Evolutionary conservation across 2,329 filamentous ascomycete species (phyloP).

Genomic region (Sporothrix euskadiensis): DNA sequence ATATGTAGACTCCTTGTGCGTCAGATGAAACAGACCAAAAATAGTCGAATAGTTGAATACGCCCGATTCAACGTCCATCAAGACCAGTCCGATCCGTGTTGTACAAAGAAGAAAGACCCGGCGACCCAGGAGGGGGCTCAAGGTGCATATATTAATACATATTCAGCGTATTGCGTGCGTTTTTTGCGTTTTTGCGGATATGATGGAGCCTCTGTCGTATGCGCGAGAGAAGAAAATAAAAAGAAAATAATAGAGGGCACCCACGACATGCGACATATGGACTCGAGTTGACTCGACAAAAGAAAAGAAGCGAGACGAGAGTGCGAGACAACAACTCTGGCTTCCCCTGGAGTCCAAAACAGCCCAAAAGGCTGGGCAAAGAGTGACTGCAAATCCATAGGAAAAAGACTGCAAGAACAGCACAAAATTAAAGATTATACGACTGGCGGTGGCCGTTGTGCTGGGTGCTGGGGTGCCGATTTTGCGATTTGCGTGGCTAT

Average conservation of each 20-base stretch:
- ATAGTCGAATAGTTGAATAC: neutral
- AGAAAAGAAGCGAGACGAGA: neutral
- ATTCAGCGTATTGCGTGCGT: constrained; percentile 2
- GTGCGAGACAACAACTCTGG: neutral
- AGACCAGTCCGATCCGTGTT: neutral
- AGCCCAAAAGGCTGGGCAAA: neutral
- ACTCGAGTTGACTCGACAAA: neutral
- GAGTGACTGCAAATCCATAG: neutral
- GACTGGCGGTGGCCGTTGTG: neutral
- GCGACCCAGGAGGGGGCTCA: neutral
- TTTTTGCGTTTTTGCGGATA: neutral
- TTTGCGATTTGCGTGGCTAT: constrained; percentile 10
- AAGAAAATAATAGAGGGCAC: neutral
- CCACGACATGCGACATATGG: neutral
- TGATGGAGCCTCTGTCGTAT: neutral
- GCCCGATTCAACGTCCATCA: neutral
- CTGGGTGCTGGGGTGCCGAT: neutral
- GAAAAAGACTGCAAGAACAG: neutral
- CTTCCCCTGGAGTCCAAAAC: neutral
- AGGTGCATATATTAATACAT: constrained; percentile 16
- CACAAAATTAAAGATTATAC: neutral
- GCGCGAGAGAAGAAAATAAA: neutral
- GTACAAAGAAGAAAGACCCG: constrained; percentile 5
- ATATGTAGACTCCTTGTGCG: neutral
- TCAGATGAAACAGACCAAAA: neutral